Base-by-base conservation (phyloP, 75 land plant genomes). In the Larix kaempferi region DNA sequence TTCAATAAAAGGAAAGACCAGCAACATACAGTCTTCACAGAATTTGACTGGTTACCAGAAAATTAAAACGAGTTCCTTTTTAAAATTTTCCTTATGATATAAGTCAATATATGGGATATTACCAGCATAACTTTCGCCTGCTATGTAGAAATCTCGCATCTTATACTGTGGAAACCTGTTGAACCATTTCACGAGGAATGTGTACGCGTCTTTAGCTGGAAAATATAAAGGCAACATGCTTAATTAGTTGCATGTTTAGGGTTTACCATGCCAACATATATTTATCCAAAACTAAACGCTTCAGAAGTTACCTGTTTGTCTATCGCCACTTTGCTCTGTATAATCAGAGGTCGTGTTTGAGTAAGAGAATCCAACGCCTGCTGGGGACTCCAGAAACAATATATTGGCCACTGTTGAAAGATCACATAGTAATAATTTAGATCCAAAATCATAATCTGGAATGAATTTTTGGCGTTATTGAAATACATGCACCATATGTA, bases 91-190 rank as follows among this genome's bases (percentile, higher is more conserved):
- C 37, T 2, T 35, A 35, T 35, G 37, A 35, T 35, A 35, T 35
- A 2, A 17, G 59, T 17, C 12, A 58, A 17, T n/a, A n/a, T n/a
- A n/a, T 13, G 12, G n/a, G 14, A 22, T 74, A 21, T 57, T 60
- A 90, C 95, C 95, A 81, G 86, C 95, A 75, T 90, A 93, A 78
- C 95, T 93, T 74, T 91, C 93, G 11, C 95, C 95, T 55, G 89
- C 63, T 4, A 93, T 93, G 79, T 84, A 91, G 77, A 91, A 90
- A n/a, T 89, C 91, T 73, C 84, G 85, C 52, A 77, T 61, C 26
- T 88, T 89, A 54, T 65, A 91, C 74, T 89, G 88, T 65, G 95
- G 93, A 74, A 89, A 93, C 26, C 88, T 82, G 65, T 76, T 65
- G 59, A 93, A 87, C 95, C 95, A 93, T 25, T 87, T 85, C n/a